Evolutionary conservation across 805 yeast genomes (phyloP).

Genomic region (Brettanomyces custersianus): DNA sequence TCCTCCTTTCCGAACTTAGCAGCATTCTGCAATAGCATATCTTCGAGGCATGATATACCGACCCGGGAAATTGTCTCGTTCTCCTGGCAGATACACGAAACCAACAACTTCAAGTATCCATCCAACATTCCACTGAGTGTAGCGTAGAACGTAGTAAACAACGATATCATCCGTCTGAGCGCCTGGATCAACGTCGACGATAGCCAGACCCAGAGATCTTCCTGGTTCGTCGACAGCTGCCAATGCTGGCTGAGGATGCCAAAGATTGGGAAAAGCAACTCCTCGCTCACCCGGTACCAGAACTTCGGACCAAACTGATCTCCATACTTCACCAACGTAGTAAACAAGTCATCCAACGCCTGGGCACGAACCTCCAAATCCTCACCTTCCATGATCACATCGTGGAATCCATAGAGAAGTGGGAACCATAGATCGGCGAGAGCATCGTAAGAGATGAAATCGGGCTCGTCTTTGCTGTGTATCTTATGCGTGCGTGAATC

Average conservation of each 20-base stretch:
- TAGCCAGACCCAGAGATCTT: constrained; percentile 89
- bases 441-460: constrained; percentile 29
- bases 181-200: constrained; percentile 96
- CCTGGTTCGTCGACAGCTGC: constrained; percentile 60
- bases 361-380: constrained; percentile 91
- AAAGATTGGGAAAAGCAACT: constrained; percentile 85
- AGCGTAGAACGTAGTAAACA: constrained; percentile 77
- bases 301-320: constrained; percentile 60
- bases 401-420: constrained; percentile 74
- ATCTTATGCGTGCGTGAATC: constrained; percentile 25
- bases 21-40: constrained; percentile 69
- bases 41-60: constrained; percentile 83
- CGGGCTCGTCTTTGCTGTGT: too few relatives aligned
- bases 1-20: constrained; percentile 52
- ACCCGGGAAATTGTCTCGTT: constrained; percentile 94
- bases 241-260: constrained; percentile 68
- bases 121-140: constrained; percentile 65
- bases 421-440: constrained; percentile 75
- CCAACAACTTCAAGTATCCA: constrained; percentile 68
- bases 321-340: constrained; percentile 72
- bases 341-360: constrained; percentile 78
- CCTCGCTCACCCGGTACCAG: constrained; percentile 76
- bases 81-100: constrained; percentile 90
- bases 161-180: constrained; percentile 72
- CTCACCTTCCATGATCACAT: constrained; percentile 84